phyloP scores from a whole-genome alignment of 108 stramenopile genomes.

The Fragilaria crotonensis region DNA sequence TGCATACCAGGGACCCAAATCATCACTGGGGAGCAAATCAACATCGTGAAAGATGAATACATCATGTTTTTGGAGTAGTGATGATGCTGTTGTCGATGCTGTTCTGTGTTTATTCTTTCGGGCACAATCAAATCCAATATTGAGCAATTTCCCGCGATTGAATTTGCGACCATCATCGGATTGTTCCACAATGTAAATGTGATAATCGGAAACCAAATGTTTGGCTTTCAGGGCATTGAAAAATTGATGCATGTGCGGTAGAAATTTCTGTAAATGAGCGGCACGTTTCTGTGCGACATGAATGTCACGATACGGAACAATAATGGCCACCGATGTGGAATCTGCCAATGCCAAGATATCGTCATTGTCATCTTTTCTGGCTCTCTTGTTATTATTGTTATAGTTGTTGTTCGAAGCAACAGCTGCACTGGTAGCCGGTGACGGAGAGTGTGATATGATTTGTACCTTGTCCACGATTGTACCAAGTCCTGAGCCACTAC shows the following conservation, averaged over 20 bases:
- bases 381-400: not conserved
- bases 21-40: conserved; percentile 84
- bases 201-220: conserved; percentile 60
- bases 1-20: conserved; percentile 77
- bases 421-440: not conserved
- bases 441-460: conserved; percentile 5
- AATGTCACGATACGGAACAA: conserved; percentile 95
- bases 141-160: conserved; percentile 99
- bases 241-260: conserved; percentile 90
- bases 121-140: conserved; percentile 95
- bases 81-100: no score
- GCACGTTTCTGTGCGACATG: conserved; percentile 87
- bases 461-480: conserved; percentile 8
- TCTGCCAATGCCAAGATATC: conserved; percentile 32
- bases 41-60: conserved; percentile 98
- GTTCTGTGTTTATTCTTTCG: conserved; percentile 34
- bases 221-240: conserved; percentile 27
- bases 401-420: not conserved
- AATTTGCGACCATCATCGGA: conserved; percentile 93
- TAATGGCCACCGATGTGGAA: conserved; percentile 78
- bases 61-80: conserved; percentile 33
- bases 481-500: no score
- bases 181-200: conserved; percentile 96
- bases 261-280: conserved; percentile 77
- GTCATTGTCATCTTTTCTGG: conserved; percentile 3